A percentile compares a stretch with the other conserved stretches of the same genome.
These are phyloP conservation scores for Cladophialophora psammophila DNA, from an alignment of 2,329 filamentous ascomycete genomes.

Conservation along the genomic window DNA sequence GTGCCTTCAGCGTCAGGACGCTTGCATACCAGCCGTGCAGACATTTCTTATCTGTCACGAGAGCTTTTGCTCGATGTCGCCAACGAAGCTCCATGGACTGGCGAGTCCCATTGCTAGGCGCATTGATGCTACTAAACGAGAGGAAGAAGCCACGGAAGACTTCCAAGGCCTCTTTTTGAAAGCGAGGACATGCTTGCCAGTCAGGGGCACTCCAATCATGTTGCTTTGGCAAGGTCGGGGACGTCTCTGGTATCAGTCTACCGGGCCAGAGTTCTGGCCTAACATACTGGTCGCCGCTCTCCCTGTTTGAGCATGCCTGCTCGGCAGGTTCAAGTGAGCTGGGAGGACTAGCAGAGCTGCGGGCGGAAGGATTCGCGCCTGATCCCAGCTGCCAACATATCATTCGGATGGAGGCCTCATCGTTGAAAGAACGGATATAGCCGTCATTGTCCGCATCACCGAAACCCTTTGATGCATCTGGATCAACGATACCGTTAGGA, in stretches of 20 bases:
- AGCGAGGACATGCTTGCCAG: slow-evolving; percentile 18
- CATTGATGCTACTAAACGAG: slow-evolving; percentile 3
- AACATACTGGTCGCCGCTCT: slow-evolving; percentile 10
- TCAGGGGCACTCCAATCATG: slow-evolving; percentile 15
- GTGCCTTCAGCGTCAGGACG: slow-evolving; percentile 21
- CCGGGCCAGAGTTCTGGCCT: slow-evolving; percentile 17
- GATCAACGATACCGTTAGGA: neutral
- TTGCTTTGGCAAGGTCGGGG: neutral
- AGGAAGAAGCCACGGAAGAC: slow-evolving; percentile 12
- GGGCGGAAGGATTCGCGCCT: neutral
- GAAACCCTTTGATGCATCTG: neutral
- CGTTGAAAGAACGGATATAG: neutral
- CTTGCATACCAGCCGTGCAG: slow-evolving; percentile 27
- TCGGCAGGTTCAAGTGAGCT: neutral
- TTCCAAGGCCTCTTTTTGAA: slow-evolving; percentile 19
- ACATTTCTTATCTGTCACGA: slow-evolving; percentile 20
- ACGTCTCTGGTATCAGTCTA: neutral
- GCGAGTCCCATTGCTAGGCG: neutral
- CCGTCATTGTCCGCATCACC: neutral
- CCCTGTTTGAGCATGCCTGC: neutral
- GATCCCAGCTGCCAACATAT: slow-evolving; percentile 29
- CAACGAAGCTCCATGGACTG: slow-evolving; percentile 5
- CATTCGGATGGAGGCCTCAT: neutral
- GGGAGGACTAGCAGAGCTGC: neutral
- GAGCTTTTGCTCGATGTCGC: slow-evolving; percentile 5